Percentiles rank a stretch among this genome's conserved stretches.
These are phyloP conservation scores for Jimgerdemannia flammicorona DNA, from an alignment of 192 early-diverging fungal species.

Conservation along the genomic window DNA sequence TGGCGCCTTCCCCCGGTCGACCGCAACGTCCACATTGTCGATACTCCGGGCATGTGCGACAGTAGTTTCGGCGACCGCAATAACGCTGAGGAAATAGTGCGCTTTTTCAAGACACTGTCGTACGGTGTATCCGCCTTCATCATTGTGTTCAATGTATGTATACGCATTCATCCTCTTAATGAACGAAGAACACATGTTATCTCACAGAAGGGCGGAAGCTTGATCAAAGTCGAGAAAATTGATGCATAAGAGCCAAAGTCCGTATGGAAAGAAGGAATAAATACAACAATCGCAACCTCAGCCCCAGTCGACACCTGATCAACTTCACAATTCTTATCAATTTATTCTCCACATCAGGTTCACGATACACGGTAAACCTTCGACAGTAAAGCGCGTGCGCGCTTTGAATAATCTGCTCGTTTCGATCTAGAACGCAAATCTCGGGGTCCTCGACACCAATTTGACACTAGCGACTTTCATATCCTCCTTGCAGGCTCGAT, in stretches of 20 bases:
- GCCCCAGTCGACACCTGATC: no score
- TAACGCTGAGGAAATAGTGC: conserved; percentile 40
- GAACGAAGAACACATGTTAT: conserved; percentile 29
- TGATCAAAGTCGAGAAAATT: background rate
- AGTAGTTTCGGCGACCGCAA: conserved; percentile 36
- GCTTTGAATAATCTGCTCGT: no score
- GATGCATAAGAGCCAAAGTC: background rate
- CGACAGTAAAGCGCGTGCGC: background rate
- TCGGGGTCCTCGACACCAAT: no score
- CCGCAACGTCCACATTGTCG: conserved; percentile 24
- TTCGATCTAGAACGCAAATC: no score
- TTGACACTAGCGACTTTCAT: background rate
- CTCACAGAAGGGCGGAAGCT: no score
- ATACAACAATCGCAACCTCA: no score
- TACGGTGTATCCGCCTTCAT: conserved; percentile 51
- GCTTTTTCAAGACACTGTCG: conserved; percentile 42
- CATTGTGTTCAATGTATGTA: conserved; percentile 46
- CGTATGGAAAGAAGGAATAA: conserved; percentile 11
- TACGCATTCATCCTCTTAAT: background rate
- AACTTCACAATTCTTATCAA: no score
- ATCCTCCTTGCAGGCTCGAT: conserved; percentile 21
- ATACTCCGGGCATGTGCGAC: conserved; percentile 48
- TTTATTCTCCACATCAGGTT: background rate
- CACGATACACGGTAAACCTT: background rate
- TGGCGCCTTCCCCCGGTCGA: conserved; percentile 16